Conservation (phyloP, 1,139 yeast species). For the Eremothecium cymbalariae region DNA sequence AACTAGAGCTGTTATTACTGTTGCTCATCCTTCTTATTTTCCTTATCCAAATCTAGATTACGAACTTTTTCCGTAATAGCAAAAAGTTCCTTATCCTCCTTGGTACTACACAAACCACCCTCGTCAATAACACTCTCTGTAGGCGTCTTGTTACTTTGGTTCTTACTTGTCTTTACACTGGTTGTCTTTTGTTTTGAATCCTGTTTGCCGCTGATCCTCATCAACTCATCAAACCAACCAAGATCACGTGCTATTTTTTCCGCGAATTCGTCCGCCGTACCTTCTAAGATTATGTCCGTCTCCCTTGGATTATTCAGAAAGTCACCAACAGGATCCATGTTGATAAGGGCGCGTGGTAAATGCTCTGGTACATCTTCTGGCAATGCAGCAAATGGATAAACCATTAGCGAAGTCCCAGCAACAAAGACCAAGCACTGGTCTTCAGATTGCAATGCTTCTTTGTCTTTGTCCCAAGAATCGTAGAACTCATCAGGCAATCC, state of each 20-base stretch:
- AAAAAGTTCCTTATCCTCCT: no score
- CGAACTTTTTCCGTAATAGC: no score
- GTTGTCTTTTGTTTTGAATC: no score
- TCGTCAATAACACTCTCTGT: no score
- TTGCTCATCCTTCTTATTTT: no score
- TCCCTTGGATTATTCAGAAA: constrained; percentile 45
- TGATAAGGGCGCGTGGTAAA: constrained; percentile 57
- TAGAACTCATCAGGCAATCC: constrained; percentile 64
- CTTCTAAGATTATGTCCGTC: constrained; percentile 51
- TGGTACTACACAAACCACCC: no score
- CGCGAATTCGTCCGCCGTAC: constrained; percentile 59
- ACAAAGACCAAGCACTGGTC: constrained; percentile 69
- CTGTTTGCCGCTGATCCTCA: constrained; percentile 32
- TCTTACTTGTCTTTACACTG: no score
- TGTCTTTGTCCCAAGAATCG: constrained; percentile 49
- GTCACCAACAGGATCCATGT: constrained; percentile 71
- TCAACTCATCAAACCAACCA: constrained; percentile 58
- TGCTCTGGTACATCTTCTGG: constrained; percentile 53
- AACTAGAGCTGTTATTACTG: neutral
- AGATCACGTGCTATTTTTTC: constrained; percentile 43
- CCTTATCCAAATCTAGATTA: no score
- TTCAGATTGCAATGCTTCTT: constrained; percentile 21
- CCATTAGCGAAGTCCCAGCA: constrained; percentile 88
- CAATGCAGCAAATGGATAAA: constrained; percentile 78
- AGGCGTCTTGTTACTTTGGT: no score